Percentiles rank a stretch among this genome's conserved stretches.
phyloP scores from a whole-genome alignment of 192 early-diverging fungal species.

The Gaertneriomyces sp. region DNA sequence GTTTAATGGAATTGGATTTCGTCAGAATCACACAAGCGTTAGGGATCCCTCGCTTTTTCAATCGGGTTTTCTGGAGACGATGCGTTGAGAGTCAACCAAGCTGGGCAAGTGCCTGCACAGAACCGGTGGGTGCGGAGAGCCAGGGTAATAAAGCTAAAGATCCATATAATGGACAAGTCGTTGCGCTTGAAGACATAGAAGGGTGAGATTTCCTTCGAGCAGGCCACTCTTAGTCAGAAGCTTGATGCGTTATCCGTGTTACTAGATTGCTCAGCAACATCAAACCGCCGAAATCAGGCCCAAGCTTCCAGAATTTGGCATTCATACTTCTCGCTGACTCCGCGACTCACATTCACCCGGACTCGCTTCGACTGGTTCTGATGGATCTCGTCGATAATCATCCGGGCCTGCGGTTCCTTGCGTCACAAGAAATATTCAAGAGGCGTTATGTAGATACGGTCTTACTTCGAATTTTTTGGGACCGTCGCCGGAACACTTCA shows the following conservation, averaged over 20 bases:
- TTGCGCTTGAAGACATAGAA: constrained; percentile 9
- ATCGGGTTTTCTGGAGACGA: constrained; percentile 21
- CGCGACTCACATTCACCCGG: background rate
- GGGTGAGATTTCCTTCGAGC: constrained; percentile 42
- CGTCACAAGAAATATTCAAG: constrained; percentile 75
- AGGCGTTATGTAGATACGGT: constrained; percentile 88
- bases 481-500: constrained; percentile 58
- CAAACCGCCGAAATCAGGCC: background rate
- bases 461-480: constrained; percentile 81
- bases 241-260: constrained; percentile 40
- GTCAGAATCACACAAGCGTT: constrained; percentile 6
- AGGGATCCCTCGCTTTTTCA: constrained; percentile 20
- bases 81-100: constrained; percentile 9
- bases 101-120: background rate
- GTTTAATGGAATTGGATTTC: background rate
- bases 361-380: no score
- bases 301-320: background rate
- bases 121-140: background rate
- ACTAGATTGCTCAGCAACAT: background rate
- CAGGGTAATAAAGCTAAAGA: background rate
- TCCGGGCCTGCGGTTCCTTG: constrained; percentile 82
- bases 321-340: background rate
- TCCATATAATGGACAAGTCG: background rate
- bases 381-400: constrained; percentile 69
- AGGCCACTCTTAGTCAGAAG: constrained; percentile 63